Conservation (phyloP, 2,329 filamentous ascomycete genomes). For the Amauroascus verrucosus region DNA sequence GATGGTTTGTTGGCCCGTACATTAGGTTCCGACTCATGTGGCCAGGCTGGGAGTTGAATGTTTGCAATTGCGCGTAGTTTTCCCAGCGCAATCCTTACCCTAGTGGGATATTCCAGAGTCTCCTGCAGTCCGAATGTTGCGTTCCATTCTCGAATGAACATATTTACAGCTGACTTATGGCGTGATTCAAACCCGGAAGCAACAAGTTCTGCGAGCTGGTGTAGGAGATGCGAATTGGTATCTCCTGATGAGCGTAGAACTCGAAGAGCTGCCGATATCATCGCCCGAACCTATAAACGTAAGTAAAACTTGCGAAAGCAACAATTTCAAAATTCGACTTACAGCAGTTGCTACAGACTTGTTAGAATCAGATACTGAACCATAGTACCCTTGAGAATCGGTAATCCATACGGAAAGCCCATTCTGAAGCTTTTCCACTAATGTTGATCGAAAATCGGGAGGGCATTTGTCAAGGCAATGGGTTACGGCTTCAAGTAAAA, state of each 20-base stretch:
- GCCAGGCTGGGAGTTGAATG: conserved; percentile 42
- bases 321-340: conserved; percentile 17
- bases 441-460: conserved; percentile 42
- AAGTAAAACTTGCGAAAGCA: not conserved
- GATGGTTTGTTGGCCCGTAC: conserved; percentile 18
- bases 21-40: conserved; percentile 27
- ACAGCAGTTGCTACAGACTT: conserved; percentile 29
- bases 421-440: conserved; percentile 50
- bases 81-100: conserved; percentile 52
- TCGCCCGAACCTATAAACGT: conserved; percentile 23
- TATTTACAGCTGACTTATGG: conserved; percentile 42
- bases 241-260: conserved; percentile 24
- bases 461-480: conserved; percentile 45
- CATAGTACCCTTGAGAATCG: conserved; percentile 25
- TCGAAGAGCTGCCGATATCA: conserved; percentile 26
- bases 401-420: conserved; percentile 29
- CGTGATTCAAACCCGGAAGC: conserved; percentile 45
- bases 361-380: conserved; percentile 22
- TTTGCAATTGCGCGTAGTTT: conserved; percentile 49
- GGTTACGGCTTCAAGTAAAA: conserved; percentile 46
- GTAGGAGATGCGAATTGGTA: conserved; percentile 32
- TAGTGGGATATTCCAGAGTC: conserved; percentile 53
- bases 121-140: conserved; percentile 52
- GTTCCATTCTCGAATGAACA: conserved; percentile 58
- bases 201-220: conserved; percentile 44